Evolutionary conservation across 345 rosid genomes (phyloP), one percentile per base, ranked within the genome.

Genomic region (Trapa bicornis): DNA sequence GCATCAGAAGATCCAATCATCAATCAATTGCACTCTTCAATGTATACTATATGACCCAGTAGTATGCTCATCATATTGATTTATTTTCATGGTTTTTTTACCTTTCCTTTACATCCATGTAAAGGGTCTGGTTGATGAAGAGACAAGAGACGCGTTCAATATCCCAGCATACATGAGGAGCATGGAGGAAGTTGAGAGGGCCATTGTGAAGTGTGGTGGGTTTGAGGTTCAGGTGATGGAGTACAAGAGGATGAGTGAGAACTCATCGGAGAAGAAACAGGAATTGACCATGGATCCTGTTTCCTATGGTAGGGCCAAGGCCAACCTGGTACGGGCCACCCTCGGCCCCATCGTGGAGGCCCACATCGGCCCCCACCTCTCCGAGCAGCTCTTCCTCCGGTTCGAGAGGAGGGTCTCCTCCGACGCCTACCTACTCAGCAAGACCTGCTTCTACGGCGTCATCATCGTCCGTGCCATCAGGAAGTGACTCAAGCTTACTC

Each of bases 81-180:
- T 58, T 38, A 15, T 29, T 42, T 37, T 37, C 42, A 5, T 37
- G 29, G 29, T 22, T 22, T 53, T 61, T 62, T 43, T 42, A 36
- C 0, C 4, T 15, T 35, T 43, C 9, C 3, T 36, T 5, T 45
- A 7, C 8, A 2, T 45, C 12, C 48, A 2, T 4, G 48, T 45
- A n/a, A 72, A 84, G 86, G 81, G 82, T 29, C 72, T 85, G 72
- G 77, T 85, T 63, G 86, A 79, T 53, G 85, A 80, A 67, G 83
- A 80, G 53, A 76, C 82, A 17, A 77, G 86, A 73, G 89, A 85
- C 33, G 76, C 78, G 53, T 85, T 85, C 78, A 82, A 85, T 70
- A 80, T 85, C 58, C 89, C 85, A 16, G 81, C 85, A 43, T 85
- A 82, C 74, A 82, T 85, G 89, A 80, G 89, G 70, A 82, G 82